Base-by-base conservation (phyloP, 371 early-diverging fungal species). In the Rhizopus sp. region DNA sequence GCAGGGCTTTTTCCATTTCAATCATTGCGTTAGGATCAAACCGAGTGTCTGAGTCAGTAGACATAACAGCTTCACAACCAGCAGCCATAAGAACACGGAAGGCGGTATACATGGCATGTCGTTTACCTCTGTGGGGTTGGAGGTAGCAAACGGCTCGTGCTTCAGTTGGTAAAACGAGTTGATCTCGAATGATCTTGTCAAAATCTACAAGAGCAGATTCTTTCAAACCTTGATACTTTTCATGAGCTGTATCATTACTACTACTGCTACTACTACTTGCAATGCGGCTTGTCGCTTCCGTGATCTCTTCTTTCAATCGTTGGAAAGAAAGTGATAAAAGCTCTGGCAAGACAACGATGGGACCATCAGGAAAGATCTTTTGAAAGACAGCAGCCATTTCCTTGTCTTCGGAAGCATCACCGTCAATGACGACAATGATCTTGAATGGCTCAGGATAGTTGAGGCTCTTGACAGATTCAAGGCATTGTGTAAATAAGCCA, bases 41-140 rank as follows among this genome's bases (percentile, higher is more conserved):
- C 33, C 70, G 69, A 4, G 88, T 87, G 64, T 87, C 88, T 3
- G 86, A 86, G 55, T 86, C 88, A 0, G 88, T 87, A 0, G 84
- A 76, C 61, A 87, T 78, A 13, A 87, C 75, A 3, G 82, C 77
- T 10, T 86, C 84, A 34, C 82, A 73, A 0, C 78, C 83, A 12
- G 77, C 69, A 16, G 78, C 81, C 54, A 83, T 64, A 40, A 83
- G 46, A 0, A 82, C 70, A 8, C 80, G 73, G 52, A 87, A 84
- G 2, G 83, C 88, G 0, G 83, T 85, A 55, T 84, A 84, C 87
- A 87, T 87, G 5, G 87, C 88, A 48, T 79, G 73, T 6, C 86
- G 70, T 53, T 86, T 87, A 35, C 85, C 86, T 6, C 77, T 72
- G 58, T 86, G 88, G 1, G 84, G 83, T 37, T 83, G 81, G 55